Evolutionary conservation across 306 rosid genomes (phyloP).

Genomic region (Benincasa hispida): DNA sequence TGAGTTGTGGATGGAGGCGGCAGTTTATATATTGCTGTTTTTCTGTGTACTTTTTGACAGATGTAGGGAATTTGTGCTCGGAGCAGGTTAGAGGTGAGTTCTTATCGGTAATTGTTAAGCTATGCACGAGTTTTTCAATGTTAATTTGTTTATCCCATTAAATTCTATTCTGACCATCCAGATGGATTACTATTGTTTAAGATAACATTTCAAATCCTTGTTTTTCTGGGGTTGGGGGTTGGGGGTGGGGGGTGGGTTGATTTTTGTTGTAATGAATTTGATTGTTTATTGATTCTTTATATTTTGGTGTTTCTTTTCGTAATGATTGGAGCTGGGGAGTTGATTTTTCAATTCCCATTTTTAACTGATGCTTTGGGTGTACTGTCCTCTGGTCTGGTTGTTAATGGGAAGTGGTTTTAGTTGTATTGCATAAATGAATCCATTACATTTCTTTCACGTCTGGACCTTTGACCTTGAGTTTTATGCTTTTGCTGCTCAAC

Average conservation of each 20-base stretch:
- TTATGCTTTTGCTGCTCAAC: neutral
- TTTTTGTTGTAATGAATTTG: neutral
- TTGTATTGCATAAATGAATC: neutral
- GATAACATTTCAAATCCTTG: neutral
- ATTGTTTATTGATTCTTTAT: neutral
- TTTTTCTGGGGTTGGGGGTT: neutral
- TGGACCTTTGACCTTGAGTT: neutral
- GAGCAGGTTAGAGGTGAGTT: constrained; percentile 1
- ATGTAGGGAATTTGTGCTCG: neutral
- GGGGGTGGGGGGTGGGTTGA: too few species aligned
- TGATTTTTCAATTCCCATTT: neutral
- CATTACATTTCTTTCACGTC: neutral
- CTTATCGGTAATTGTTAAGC: neutral
- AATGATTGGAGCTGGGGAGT: neutral
- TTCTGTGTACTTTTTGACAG: neutral
- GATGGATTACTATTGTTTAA: neutral
- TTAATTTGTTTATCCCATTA: neutral
- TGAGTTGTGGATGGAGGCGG: constrained; percentile 5
- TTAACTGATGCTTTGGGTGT: neutral
- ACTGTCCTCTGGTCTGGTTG: neutral
- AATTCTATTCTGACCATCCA: neutral
- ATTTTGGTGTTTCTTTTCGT: neutral
- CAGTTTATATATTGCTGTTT: neutral
- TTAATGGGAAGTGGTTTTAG: neutral
- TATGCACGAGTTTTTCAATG: neutral